Base-by-base conservation (phyloP, 2,329 filamentous ascomycete genomes). In the Claviceps capensis region DNA sequence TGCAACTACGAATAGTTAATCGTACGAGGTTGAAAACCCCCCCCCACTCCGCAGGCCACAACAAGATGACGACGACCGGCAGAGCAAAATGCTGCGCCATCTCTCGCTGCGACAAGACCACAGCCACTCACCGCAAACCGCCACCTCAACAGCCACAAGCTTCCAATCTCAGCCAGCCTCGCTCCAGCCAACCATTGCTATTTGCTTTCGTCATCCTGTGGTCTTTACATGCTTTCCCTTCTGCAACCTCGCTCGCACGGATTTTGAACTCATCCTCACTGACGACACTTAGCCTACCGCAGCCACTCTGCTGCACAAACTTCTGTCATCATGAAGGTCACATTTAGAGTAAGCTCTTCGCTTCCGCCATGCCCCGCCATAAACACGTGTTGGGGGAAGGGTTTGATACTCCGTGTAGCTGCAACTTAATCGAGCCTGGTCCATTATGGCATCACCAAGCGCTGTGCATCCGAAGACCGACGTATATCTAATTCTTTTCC, bases 281-380 rank as follows among this genome's bases (percentile, higher is more conserved):
- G 53, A 52, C 50, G 46, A 47, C 48, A 48, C 48, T 13, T 41
- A 26, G n/a, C 22, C 30, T 17, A 19, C 36, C 42, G 50, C 53
- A 50, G 50, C 56, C 52, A 49, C 48, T 46, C 58, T 61, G 63
- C 65, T 68, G 66, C 64, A 46, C 37, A 38, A 50, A 48, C 16
- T 49, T 49, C 19, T 47, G 68, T 70, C 74, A 77, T 62, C 66
- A 84, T 84, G 81, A 83, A 83, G 78, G 74, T 84, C 65, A 83
- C 81, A 56, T 79, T 82, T 68, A 78, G 79, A 73, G 78, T 81
- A 71, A 56, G 74, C 42, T 48, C 47, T 48, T 45, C 52, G 7
- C n/a, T 49, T 8, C 22, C 44, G 43, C 42, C 49, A 14, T 16
- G 34, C 30, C 30, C 23, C 23, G n/a, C 38, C 23, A 34, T 4